phyloP scores from a whole-genome alignment of 768 basidiomycete genomes.

The Sarcodon sp. region DNA sequence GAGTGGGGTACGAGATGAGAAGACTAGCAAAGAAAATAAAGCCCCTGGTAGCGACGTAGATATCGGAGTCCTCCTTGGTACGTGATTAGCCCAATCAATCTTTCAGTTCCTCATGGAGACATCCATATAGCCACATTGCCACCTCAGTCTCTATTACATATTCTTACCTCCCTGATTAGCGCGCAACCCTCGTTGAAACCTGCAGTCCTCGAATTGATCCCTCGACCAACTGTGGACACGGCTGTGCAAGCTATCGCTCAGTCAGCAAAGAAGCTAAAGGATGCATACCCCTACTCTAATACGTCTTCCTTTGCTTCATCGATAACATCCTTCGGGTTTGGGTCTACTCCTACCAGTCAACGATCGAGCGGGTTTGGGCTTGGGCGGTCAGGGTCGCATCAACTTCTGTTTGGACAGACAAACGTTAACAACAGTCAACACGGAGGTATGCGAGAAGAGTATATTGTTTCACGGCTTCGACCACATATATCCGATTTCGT shows the following conservation, averaged over 20 bases:
- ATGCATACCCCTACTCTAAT: constrained; percentile 76
- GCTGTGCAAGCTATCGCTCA: constrained; percentile 56
- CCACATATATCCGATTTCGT: constrained; percentile 70
- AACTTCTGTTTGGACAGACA: neutral
- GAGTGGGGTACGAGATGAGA: constrained; percentile 21
- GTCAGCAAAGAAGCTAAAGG: constrained; percentile 61
- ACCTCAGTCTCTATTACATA: constrained; percentile 59
- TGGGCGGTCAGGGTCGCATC: constrained; percentile 3
- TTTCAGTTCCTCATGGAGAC: constrained; percentile 6
- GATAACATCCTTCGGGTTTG: constrained; percentile 20
- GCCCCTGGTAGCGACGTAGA: constrained; percentile 49
- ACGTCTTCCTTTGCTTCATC: constrained; percentile 19
- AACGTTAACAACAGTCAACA: constrained; percentile 4
- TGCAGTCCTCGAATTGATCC: constrained; percentile 62
- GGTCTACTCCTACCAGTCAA: constrained; percentile 6
- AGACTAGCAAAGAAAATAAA: constrained; percentile 36
- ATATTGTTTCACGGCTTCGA: constrained; percentile 61
- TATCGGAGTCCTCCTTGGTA: constrained; percentile 71
- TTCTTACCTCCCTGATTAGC: constrained; percentile 56
- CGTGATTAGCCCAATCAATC: constrained; percentile 12
- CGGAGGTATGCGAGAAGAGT: constrained; percentile 66
- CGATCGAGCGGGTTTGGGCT: constrained; percentile 5
- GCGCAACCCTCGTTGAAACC: constrained; percentile 62
- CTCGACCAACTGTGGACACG: constrained; percentile 70
- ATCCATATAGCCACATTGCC: constrained; percentile 58